phyloP scores from a whole-genome alignment of 352 stramenopile species.

The Phytophthora pini region DNA sequence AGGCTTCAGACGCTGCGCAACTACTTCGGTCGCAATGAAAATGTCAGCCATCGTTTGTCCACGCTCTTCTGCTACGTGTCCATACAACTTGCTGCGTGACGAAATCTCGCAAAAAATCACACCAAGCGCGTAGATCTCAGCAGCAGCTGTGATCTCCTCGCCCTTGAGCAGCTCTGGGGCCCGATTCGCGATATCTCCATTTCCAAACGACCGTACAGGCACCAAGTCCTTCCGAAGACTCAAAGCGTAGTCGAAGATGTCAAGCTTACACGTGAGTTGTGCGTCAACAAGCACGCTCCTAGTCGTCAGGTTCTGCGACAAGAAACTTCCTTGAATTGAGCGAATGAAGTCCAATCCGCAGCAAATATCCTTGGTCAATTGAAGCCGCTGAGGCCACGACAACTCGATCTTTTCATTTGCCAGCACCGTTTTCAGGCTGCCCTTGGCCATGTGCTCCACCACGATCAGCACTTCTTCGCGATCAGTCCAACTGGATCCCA shows the following conservation, averaged over 20 bases:
- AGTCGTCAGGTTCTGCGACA: conserved; percentile 62
- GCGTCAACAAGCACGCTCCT: conserved; percentile 64
- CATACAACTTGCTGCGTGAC: conserved; percentile 48
- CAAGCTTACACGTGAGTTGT: conserved; percentile 75
- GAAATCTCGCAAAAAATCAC: conserved; percentile 82
- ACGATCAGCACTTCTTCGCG: conserved; percentile 74
- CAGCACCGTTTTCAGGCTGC: conserved; percentile 64
- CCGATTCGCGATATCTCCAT: conserved; percentile 61
- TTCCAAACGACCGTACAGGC: conserved; percentile 55
- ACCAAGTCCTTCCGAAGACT: conserved; percentile 50
- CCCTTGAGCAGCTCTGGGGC: conserved; percentile 68
- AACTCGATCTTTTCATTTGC: conserved; percentile 55
- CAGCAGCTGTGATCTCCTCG: conserved; percentile 46
- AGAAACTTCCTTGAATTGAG: conserved; percentile 35
- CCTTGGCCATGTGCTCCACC: conserved; percentile 80
- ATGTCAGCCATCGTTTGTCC: conserved; percentile 69
- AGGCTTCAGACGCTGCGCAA: conserved; percentile 47
- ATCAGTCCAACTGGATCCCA: conserved; percentile 63
- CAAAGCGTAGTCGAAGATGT: conserved; percentile 75
- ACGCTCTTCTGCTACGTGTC: conserved; percentile 50
- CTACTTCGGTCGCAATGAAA: conserved; percentile 62
- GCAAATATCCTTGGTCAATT: conserved; percentile 63
- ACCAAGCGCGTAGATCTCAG: conserved; percentile 76
- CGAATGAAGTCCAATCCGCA: conserved; percentile 60
- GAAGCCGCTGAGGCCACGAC: conserved; percentile 54